These are phyloP conservation scores for Scenedesmus sp. DNA, from an alignment of 163 green algal genomes.

Conservation along the genomic window DNA sequence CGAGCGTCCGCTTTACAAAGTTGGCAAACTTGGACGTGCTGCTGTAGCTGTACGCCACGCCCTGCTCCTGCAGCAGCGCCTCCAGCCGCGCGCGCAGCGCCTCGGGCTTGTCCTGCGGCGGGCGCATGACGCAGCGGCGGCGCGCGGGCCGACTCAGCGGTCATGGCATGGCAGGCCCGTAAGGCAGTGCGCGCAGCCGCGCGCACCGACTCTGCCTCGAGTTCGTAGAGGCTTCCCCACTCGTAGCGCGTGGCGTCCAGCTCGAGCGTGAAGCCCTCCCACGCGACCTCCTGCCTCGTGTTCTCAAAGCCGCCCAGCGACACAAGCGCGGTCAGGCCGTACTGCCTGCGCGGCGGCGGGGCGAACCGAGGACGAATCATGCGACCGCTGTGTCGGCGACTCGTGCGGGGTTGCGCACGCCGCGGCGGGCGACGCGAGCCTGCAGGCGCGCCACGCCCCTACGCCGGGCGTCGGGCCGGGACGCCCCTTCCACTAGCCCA, in stretches of 20 bases:
- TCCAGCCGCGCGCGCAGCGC: slow-evolving; percentile 79
- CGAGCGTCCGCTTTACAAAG: slow-evolving; percentile 76
- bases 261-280: slow-evolving; percentile 83
- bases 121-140: too few species aligned
- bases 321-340: slow-evolving; percentile 60
- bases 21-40: slow-evolving; percentile 92
- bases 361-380: neutral
- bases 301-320: slow-evolving; percentile 93
- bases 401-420: too few species aligned
- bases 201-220: slow-evolving; percentile 90
- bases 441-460: neutral
- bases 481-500: neutral
- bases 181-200: neutral
- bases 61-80: slow-evolving; percentile 63
- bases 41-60: slow-evolving; percentile 77
- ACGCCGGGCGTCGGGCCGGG: too few species aligned
- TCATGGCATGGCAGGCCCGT: neutral
- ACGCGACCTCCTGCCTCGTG: slow-evolving; percentile 77
- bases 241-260: slow-evolving; percentile 91
- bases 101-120: slow-evolving; percentile 72
- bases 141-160: too few species aligned
- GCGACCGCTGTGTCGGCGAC: too few species aligned
- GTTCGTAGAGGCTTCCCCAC: slow-evolving; percentile 90
- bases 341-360: slow-evolving; percentile 30
- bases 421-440: too few species aligned